phyloP scores from a whole-genome alignment of 2,329 filamentous ascomycete genomes.

The Phyllosticta ampelicida region DNA sequence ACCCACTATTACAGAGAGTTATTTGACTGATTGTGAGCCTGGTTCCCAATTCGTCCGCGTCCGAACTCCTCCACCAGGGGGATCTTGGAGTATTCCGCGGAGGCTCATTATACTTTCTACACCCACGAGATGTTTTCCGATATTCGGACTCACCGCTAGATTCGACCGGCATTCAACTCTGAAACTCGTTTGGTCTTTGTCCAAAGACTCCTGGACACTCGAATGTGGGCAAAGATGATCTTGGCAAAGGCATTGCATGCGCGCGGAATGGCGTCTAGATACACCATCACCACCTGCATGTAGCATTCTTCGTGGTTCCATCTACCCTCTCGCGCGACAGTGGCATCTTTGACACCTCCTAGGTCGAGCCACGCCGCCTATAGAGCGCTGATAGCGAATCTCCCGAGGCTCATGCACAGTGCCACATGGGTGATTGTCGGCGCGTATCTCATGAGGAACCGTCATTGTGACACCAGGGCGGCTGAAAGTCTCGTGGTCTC shows the following conservation, averaged over 20 bases:
- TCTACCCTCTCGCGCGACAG: neutral
- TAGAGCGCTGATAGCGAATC: neutral
- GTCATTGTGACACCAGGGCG: neutral
- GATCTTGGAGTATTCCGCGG: neutral
- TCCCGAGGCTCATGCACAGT: neutral
- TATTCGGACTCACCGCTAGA: neutral
- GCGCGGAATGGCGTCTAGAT: neutral
- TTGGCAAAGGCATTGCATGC: neutral
- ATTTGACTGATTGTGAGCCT: neutral
- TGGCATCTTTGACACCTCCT: neutral
- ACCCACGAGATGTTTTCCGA: neutral
- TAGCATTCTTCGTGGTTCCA: neutral
- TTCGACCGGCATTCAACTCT: neutral
- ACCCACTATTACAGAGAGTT: neutral
- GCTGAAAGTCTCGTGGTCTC: neutral
- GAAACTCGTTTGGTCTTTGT: neutral
- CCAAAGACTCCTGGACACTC: neutral
- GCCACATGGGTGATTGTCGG: neutral
- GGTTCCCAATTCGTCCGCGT: neutral
- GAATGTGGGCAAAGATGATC: neutral
- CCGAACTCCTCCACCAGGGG: neutral
- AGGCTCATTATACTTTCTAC: neutral
- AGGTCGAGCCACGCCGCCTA: neutral
- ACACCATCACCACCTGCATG: neutral
- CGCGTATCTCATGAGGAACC: neutral